These are phyloP conservation scores for Dimargaris cristalligena DNA, from an alignment of 192 early-diverging fungal genomes.

Conservation along the genomic window DNA sequence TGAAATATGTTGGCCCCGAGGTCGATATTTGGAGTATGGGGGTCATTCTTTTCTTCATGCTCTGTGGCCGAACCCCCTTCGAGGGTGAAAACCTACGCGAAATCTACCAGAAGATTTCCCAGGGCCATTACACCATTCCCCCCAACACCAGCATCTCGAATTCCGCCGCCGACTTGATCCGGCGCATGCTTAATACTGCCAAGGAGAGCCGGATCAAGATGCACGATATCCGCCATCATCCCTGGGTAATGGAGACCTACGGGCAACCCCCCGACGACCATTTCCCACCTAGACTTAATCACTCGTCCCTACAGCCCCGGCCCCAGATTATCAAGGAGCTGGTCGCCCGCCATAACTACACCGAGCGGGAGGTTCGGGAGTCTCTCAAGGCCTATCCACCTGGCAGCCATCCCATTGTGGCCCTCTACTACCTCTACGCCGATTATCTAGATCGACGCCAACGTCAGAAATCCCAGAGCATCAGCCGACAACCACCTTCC, in stretches of 20 bases:
- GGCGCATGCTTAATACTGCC: constrained; percentile 54
- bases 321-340: neutral
- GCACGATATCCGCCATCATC: constrained; percentile 46
- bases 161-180: constrained; percentile 42
- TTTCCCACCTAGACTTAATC: constrained; percentile 33
- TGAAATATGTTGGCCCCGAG: constrained; percentile 68
- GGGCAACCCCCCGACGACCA: constrained; percentile 42
- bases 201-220: constrained; percentile 48
- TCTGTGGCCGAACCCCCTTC: constrained; percentile 73
- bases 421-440: constrained; percentile 7
- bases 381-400: neutral
- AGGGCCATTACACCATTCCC: constrained; percentile 40
- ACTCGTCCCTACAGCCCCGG: neutral
- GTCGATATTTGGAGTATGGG: constrained; percentile 83
- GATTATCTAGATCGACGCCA: constrained; percentile 9
- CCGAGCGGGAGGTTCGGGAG: constrained; percentile 5
- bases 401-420: neutral
- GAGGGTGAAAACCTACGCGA: constrained; percentile 73
- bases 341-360: neutral
- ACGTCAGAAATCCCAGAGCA: neutral
- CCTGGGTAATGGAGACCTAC: constrained; percentile 66
- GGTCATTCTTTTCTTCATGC: constrained; percentile 66
- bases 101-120: constrained; percentile 68
- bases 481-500: neutral
- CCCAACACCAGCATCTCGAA: constrained; percentile 26